phyloP scores from a whole-genome alignment of 495 filamentous ascomycete genomes.

The Penicillium angulare region DNA sequence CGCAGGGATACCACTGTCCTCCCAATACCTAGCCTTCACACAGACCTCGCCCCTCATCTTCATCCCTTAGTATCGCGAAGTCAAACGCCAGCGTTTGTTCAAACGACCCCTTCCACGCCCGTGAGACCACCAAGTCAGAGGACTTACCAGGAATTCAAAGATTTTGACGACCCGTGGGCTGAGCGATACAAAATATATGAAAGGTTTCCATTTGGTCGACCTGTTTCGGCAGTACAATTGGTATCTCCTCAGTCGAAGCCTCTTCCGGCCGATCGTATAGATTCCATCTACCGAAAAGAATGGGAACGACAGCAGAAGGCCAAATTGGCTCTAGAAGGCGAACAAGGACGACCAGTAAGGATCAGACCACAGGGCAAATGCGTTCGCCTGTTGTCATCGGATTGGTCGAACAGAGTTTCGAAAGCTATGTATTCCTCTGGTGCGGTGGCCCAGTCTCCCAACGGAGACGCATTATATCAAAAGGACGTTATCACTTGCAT shows the following conservation, averaged over 20 bases:
- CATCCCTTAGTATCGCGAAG: conserved; percentile 13
- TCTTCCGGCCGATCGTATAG: conserved; percentile 30
- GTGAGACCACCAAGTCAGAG: neutral
- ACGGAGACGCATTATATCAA: conserved; percentile 55
- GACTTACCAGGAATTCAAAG: conserved; percentile 12
- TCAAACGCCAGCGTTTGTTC: neutral
- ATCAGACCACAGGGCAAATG: conserved; percentile 27
- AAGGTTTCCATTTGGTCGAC: conserved; percentile 23
- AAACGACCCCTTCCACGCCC: neutral
- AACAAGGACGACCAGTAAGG: conserved; percentile 14
- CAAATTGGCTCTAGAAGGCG: conserved; percentile 8
- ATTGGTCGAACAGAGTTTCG: conserved; percentile 44
- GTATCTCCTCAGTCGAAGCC: conserved; percentile 24
- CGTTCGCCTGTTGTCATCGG: conserved; percentile 42
- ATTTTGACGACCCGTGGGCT: conserved; percentile 28
- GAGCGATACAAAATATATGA: conserved; percentile 11
- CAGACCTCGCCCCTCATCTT: conserved; percentile 21
- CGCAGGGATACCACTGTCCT: conserved; percentile 11
- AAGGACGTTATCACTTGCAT: conserved; percentile 64
- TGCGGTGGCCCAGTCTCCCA: conserved; percentile 43
- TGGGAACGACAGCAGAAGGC: conserved; percentile 26
- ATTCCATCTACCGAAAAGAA: conserved; percentile 31
- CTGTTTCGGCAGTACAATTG: conserved; percentile 39
- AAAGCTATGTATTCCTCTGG: conserved; percentile 27
- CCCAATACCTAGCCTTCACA: conserved; percentile 10